These are phyloP conservation scores for Malus fusca DNA, from an alignment of 306 rosid species.

Conservation along the genomic window DNA sequence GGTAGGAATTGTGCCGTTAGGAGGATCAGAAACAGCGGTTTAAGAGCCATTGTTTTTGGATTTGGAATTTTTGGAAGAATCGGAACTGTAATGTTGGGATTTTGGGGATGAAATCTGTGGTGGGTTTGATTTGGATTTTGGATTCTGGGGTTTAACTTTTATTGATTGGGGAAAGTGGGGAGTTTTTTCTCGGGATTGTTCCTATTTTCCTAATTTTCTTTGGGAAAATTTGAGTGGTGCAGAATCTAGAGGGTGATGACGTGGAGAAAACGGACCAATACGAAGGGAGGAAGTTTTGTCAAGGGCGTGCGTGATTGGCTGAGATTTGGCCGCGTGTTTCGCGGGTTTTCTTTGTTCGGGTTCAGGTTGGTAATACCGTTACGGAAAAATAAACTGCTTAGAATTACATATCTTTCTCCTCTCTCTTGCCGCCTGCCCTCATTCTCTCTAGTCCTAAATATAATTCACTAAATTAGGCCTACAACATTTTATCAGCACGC, in stretches of 20 bases:
- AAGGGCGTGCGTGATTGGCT: constrained; percentile 34
- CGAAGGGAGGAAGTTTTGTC: constrained; percentile 18
- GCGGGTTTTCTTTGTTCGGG: neutral
- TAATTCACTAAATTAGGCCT: too few relatives aligned
- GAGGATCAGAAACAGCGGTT: constrained; percentile 2
- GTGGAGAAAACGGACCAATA: constrained; percentile 48
- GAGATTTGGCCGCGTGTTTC: constrained; percentile 16
- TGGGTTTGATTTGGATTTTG: neutral
- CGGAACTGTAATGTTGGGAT: neutral
- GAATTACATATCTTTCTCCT: too few relatives aligned
- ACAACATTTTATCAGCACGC: too few relatives aligned
- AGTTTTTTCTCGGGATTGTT: neutral
- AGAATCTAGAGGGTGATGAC: constrained; percentile 33
- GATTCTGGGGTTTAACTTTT: neutral
- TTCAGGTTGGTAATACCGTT: neutral
- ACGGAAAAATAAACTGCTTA: too few relatives aligned
- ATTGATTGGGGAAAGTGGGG: neutral
- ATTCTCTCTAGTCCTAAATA: too few relatives aligned
- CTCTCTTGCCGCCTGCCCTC: rapidly evolving
- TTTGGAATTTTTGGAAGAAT: neutral
- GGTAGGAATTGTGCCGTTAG: neutral
- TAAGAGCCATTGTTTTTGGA: constrained; percentile 23
- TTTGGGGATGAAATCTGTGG: neutral
- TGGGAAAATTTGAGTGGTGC: neutral
- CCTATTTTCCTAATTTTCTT: too few relatives aligned